phyloP scores from a whole-genome alignment of 257 asterid genomes.

The Salvia hispanica region DNA sequence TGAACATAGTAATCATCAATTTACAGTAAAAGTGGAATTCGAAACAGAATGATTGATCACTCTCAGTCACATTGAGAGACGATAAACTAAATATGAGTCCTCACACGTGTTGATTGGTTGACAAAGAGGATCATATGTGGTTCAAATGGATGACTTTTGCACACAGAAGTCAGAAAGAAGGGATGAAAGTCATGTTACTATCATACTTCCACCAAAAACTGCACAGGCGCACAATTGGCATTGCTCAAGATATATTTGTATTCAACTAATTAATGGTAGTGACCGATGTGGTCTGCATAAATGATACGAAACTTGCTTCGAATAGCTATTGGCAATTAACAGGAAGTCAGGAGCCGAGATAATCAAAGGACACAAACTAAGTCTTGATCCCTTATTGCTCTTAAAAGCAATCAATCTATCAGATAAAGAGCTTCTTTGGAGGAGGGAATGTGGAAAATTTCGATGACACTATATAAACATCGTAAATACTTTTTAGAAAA shows the following conservation, averaged over 20 bases:
- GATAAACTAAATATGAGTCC: conserved; percentile 10
- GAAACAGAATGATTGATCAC: background rate
- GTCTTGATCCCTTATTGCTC: background rate
- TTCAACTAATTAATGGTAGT: background rate
- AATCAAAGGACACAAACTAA: background rate
- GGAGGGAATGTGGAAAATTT: background rate
- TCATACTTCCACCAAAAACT: background rate
- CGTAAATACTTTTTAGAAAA: background rate
- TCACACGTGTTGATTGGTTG: background rate
- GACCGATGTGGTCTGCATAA: background rate
- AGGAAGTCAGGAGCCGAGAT: background rate
- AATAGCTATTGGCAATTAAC: background rate
- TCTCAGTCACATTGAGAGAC: conserved; percentile 2
- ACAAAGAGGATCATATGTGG: conserved; percentile 2
- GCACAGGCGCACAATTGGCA: background rate
- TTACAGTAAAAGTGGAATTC: conserved; percentile 1
- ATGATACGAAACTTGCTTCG: background rate
- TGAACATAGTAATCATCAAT: conserved; percentile 12
- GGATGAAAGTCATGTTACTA: background rate
- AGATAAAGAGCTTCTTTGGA: background rate
- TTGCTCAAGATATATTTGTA: conserved; percentile 3
- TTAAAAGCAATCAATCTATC: background rate
- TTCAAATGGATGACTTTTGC: background rate
- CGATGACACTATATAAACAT: background rate
- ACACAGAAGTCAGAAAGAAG: background rate